These are phyloP conservation scores for Dictyostelium brefeldianum DNA, from an alignment of 78 protist genomes.

Conservation along the genomic window DNA sequence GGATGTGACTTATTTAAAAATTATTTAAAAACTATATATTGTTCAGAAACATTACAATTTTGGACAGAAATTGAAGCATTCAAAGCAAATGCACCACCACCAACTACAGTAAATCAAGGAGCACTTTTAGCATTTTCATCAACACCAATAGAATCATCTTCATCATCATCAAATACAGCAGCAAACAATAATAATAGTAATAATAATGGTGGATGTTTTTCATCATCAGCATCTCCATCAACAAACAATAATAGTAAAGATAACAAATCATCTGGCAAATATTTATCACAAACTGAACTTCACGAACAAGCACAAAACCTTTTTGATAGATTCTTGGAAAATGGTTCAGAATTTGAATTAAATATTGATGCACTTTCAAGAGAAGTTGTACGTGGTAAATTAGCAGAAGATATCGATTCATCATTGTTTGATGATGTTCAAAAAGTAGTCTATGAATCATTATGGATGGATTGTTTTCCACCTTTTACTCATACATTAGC, in stretches of 20 bases:
- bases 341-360: constrained; percentile 73
- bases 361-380: constrained; percentile 47
- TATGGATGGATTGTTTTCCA: constrained; percentile 83
- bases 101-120: neutral
- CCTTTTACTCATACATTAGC: constrained; percentile 72
- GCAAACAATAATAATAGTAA: neutral
- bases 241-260: neutral
- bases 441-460: constrained; percentile 52
- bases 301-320: constrained; percentile 34
- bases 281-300: constrained; percentile 42
- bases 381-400: constrained; percentile 40
- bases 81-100: constrained; percentile 60
- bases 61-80: constrained; percentile 68
- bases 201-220: constrained; percentile 28
- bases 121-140: constrained; percentile 65
- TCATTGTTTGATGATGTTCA: constrained; percentile 69
- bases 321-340: constrained; percentile 61
- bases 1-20: constrained; percentile 70
- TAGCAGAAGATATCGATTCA: constrained; percentile 37
- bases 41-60: constrained; percentile 77
- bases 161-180: neutral
- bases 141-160: constrained; percentile 50
- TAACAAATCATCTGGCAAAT: neutral
- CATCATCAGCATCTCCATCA: constrained; percentile 3
- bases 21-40: constrained; percentile 73